Conservation (phyloP, 2,329 filamentous ascomycete species). For the Penicillium sp. region DNA sequence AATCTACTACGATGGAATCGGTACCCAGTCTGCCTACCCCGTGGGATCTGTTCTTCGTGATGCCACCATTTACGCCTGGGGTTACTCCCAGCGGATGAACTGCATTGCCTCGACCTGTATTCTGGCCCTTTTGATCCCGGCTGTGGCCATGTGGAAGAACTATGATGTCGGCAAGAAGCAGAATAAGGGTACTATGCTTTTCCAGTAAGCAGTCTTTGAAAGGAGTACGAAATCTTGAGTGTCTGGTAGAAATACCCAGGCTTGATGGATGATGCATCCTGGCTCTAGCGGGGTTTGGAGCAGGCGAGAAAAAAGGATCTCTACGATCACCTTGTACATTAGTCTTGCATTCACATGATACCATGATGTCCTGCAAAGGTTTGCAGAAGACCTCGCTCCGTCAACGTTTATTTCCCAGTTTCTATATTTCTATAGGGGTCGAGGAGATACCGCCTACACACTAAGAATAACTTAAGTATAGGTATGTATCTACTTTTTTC, state of each 20-base stretch:
- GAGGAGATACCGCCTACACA: too few species aligned
- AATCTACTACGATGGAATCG: conserved; percentile 16
- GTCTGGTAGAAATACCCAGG: neutral
- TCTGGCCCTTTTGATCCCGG: conserved; percentile 15
- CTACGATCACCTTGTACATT: neutral
- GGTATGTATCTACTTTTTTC: neutral
- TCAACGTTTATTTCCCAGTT: neutral
- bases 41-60: conserved; percentile 15
- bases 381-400: neutral
- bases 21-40: conserved; percentile 10
- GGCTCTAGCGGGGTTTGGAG: neutral
- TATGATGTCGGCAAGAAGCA: conserved; percentile 21
- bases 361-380: neutral
- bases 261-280: neutral
- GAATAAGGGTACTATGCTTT: conserved; percentile 20
- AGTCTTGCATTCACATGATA: neutral
- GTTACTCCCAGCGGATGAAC: conserved; percentile 18
- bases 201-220: conserved; percentile 1
- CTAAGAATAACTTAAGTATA: neutral
- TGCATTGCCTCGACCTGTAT: conserved; percentile 21
- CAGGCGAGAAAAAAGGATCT: neutral
- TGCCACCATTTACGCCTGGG: conserved; percentile 15
- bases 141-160: conserved; percentile 20
- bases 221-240: neutral
- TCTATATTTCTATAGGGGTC: neutral